A percentile compares a stretch with the other conserved stretches of the same genome.
Conservation (phyloP, 2,329 filamentous ascomycete genomes). For the Neonectria coccinea region DNA sequence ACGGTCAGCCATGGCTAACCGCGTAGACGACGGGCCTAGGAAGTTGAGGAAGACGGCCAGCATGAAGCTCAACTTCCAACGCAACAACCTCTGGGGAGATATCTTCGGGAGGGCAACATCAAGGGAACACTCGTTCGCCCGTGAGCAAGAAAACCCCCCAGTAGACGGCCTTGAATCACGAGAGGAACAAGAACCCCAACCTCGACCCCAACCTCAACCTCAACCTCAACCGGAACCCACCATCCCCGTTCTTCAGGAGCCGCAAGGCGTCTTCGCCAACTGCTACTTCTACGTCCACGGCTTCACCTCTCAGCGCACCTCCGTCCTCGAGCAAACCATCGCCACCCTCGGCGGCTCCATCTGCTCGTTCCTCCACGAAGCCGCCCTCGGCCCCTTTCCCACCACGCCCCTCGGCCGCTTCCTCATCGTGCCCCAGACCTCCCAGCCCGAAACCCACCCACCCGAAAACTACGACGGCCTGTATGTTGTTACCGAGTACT, state of each 20-base stretch:
- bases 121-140: slow-evolving; percentile 50
- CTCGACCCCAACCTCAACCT: slow-evolving; percentile 12
- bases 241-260: slow-evolving; percentile 28
- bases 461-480: slow-evolving; percentile 53
- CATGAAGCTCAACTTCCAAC: slow-evolving; percentile 82
- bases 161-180: slow-evolving; percentile 22
- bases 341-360: slow-evolving; percentile 61
- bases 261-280: slow-evolving; percentile 62
- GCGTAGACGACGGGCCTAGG: slow-evolving; percentile 70
- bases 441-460: slow-evolving; percentile 60
- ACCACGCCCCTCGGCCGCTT: slow-evolving; percentile 56
- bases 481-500: slow-evolving; percentile 84
- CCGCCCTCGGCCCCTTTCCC: slow-evolving; percentile 47
- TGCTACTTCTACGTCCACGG: slow-evolving; percentile 71
- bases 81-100: slow-evolving; percentile 89
- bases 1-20: slow-evolving; percentile 60
- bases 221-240: slow-evolving; percentile 24
- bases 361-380: slow-evolving; percentile 57
- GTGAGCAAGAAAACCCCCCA: slow-evolving; percentile 35
- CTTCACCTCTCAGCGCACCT: slow-evolving; percentile 65
- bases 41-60: slow-evolving; percentile 92
- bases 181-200: slow-evolving; percentile 17
- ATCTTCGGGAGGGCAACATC: slow-evolving; percentile 71
- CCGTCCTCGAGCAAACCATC: slow-evolving; percentile 61
- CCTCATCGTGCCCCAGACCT: slow-evolving; percentile 66